Conservation (phyloP, 768 basidiomycete species). For the Dioszegia hungarica region DNA sequence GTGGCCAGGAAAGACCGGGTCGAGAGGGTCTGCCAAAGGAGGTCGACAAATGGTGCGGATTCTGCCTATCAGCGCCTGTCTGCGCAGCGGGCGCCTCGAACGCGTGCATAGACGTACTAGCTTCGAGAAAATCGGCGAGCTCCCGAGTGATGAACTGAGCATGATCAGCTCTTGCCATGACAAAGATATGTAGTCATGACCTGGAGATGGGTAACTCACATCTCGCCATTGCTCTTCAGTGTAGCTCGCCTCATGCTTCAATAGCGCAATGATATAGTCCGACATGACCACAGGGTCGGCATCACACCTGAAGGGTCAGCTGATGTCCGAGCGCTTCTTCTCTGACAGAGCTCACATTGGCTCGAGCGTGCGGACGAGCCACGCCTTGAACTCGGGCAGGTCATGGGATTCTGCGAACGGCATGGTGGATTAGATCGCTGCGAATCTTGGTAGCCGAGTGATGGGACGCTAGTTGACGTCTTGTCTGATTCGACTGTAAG, state of each 20-base stretch:
- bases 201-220: conserved; percentile 50
- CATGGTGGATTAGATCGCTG: conserved; percentile 22
- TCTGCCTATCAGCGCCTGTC: conserved; percentile 53
- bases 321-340: not conserved
- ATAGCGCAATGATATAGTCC: conserved; percentile 87
- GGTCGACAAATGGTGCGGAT: conserved; percentile 67
- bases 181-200: too few relatives aligned
- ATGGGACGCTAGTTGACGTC: too few relatives aligned
- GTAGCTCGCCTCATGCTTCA: conserved; percentile 71
- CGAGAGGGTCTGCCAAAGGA: conserved; percentile 70
- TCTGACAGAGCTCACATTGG: conserved; percentile 63
- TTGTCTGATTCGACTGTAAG: too few relatives aligned
- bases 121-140: conserved; percentile 88
- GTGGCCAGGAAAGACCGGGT: conserved; percentile 34
- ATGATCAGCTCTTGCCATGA: conserved; percentile 6
- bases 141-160: conserved; percentile 58
- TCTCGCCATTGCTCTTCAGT: conserved; percentile 75
- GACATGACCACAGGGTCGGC: conserved; percentile 90
- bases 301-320: conserved; percentile 61
- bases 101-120: conserved; percentile 67
- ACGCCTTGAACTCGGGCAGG: conserved; percentile 67
- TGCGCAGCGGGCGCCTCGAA: too few relatives aligned
- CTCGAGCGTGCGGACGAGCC: conserved; percentile 82
- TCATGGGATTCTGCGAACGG: conserved; percentile 39
- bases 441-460: too few relatives aligned